Percentiles rank a stretch among this genome's conserved stretches.
Evolutionary conservation across 2,329 filamentous ascomycete genomes (phyloP).

Genomic region (Zymoseptoria tritici): DNA sequence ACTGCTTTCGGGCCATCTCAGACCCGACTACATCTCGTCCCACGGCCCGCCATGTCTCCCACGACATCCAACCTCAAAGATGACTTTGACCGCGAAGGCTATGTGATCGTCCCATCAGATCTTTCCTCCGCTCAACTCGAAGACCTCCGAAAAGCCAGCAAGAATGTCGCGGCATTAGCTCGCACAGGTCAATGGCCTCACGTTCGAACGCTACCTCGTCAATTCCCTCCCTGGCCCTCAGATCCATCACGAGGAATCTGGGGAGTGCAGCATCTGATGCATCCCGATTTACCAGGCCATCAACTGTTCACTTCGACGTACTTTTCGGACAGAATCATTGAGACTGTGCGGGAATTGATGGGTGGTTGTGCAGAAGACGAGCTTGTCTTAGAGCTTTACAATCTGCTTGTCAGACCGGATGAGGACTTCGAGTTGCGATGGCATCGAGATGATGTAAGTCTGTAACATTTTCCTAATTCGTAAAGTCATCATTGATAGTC

Average conservation of each 20-base stretch:
- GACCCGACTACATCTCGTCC: neutral
- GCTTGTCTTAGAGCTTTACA: conserved; percentile 80
- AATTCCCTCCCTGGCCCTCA: conserved; percentile 73
- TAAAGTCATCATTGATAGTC: neutral
- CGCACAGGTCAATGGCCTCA: conserved; percentile 67
- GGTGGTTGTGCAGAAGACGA: conserved; percentile 41
- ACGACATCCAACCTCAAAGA: neutral
- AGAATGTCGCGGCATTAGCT: conserved; percentile 50
- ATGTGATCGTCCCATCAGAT: conserved; percentile 61
- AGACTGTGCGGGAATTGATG: conserved; percentile 58
- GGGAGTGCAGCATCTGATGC: conserved; percentile 79
- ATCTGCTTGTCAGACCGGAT: conserved; percentile 69
- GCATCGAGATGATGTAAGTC: conserved; percentile 75
- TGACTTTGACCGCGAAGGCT: conserved; percentile 54
- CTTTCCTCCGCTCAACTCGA: conserved; percentile 50
- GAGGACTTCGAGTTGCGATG: conserved; percentile 65
- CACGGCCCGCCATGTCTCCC: neutral
- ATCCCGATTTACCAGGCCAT: conserved; percentile 59
- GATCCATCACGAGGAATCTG: conserved; percentile 60
- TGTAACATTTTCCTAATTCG: conserved; percentile 19
- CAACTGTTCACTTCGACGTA: conserved; percentile 59
- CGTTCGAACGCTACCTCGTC: conserved; percentile 76
- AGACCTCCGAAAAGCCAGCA: conserved; percentile 53
- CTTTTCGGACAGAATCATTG: conserved; percentile 59
- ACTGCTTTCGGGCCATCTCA: neutral